Evolutionary conservation across 371 early-diverging fungal species (phyloP), one percentile per base, ranked within the genome.

Genomic region (Capniomyces stellatus): DNA sequence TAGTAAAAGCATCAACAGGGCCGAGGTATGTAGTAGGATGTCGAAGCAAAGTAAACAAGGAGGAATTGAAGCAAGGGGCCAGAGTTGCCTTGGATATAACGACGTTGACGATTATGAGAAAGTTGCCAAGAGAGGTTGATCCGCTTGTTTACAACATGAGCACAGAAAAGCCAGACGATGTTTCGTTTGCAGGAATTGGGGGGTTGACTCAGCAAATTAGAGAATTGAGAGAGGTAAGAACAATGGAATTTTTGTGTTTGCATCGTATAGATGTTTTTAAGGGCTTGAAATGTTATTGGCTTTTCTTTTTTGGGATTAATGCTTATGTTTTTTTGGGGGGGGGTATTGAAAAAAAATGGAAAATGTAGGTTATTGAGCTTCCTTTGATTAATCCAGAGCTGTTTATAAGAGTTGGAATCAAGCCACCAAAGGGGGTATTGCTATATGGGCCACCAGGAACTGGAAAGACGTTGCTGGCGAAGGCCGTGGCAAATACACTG

Each of bases 21-120:
- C 99, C 99, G 27, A 82, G 99, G 49, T 99, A 99, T 69, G 92
- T 99, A 25, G 99, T 99, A 21, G 99, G 99, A 10, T 97, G 98
- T 64, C 81, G 98, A 27, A 89, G 79, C 64, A 88, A 85, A 62
- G 80, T 98, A 23, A 83, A 87, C 58, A 96, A 94, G 70, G 81
- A 84, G 52, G 87, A 88, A 59, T 72, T 97, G 42, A 92, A 91
- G 61, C 84, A 86, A 58, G 96, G 98, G 13, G 81, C 91, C 49
- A 87, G 99, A 44, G 99, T 99, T 10, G 87, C 99, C 13, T 76
- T 99, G 50, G 99, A 99, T 70, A 98, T 98, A 85, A 98, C 98
- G 21, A 99, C 99, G 2, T 75, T 99, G 50, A 99, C 99, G 18
- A 98, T 99, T 58, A 98, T 98, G 98, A 81, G 94, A 42, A 82